Evolutionary conservation across 2,329 filamentous ascomycete species (phyloP).

Genomic region (Pseudogymnoascus sp.): DNA sequence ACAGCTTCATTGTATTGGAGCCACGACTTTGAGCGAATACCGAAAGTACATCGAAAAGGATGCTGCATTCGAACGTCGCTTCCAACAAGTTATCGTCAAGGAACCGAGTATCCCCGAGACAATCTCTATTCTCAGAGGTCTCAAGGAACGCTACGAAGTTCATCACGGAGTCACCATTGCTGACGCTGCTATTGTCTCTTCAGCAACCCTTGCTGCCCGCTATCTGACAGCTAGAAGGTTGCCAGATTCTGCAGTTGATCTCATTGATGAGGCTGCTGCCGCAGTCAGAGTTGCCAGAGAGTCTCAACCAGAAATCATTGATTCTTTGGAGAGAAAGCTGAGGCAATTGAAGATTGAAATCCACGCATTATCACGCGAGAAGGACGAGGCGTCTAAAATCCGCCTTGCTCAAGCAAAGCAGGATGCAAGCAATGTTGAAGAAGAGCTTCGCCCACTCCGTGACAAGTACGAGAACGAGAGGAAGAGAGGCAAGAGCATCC

Average conservation of each 20-base stretch:
- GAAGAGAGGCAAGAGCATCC: slow-evolving; percentile 81
- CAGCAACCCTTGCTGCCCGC: slow-evolving; percentile 84
- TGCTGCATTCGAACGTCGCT: slow-evolving; percentile 92
- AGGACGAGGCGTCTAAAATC: slow-evolving; percentile 82
- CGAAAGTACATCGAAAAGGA: slow-evolving; percentile 99
- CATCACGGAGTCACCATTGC: slow-evolving; percentile 97
- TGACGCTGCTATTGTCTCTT: slow-evolving; percentile 83
- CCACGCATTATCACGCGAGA: slow-evolving; percentile 85
- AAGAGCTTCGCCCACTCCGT: slow-evolving; percentile 82
- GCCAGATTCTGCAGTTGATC: slow-evolving; percentile 91
- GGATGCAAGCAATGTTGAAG: slow-evolving; percentile 88
- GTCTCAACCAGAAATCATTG: slow-evolving; percentile 91
- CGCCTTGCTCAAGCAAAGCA: slow-evolving; percentile 77
- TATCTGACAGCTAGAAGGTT: slow-evolving; percentile 87
- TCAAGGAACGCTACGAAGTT: slow-evolving; percentile 97
- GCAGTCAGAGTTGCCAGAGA: slow-evolving; percentile 94
- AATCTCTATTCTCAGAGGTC: slow-evolving; percentile 91
- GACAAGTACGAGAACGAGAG: slow-evolving; percentile 96
- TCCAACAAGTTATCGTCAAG: slow-evolving; percentile 96
- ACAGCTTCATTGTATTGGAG: slow-evolving; percentile 95
- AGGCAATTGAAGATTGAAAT: slow-evolving; percentile 96
- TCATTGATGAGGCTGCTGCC: slow-evolving; percentile 92
- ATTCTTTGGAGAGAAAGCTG: slow-evolving; percentile 83
- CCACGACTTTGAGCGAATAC: slow-evolving; percentile 90
- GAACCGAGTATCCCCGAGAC: slow-evolving; percentile 85